A percentile compares a stretch with the other conserved stretches of the same genome.
phyloP scores from a whole-genome alignment of 73 alveolate species.

The Blepharisma japonicum region DNA sequence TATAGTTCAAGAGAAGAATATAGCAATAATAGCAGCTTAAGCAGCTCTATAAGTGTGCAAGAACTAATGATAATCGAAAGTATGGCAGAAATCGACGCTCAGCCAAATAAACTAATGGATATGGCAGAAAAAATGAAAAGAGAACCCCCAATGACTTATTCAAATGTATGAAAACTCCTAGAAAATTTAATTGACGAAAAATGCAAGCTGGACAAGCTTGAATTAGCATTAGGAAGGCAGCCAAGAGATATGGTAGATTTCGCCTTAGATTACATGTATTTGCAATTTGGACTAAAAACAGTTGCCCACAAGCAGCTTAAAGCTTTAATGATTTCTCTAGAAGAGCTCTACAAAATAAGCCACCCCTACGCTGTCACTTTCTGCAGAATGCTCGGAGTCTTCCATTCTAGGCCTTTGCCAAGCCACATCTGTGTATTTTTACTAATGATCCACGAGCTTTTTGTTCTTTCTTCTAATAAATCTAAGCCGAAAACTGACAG shows the following conservation, averaged over 20 bases:
- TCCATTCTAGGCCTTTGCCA: constrained; percentile 17
- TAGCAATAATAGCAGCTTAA: background rate
- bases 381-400: constrained; percentile 1
- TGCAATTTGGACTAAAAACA: constrained; percentile 13
- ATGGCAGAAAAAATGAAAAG: background rate
- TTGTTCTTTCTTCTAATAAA: background rate
- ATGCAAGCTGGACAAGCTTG: background rate
- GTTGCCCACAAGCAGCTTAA: background rate
- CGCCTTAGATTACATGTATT: background rate
- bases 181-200: constrained; percentile 2
- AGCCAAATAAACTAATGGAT: background rate
- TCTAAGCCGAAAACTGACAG: background rate
- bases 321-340: background rate
- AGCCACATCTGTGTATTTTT: background rate
- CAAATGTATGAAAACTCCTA: constrained; percentile 3
- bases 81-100: background rate
- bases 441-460: background rate
- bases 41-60: background rate
- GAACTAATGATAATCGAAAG: background rate
- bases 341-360: constrained; percentile 2
- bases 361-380: background rate
- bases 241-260: background rate
- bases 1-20: background rate
- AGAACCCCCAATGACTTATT: constrained; percentile 20
- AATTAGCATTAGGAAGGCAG: background rate